phyloP scores from a whole-genome alignment of 169 alveolate species.

The Eimeria falciformis region DNA sequence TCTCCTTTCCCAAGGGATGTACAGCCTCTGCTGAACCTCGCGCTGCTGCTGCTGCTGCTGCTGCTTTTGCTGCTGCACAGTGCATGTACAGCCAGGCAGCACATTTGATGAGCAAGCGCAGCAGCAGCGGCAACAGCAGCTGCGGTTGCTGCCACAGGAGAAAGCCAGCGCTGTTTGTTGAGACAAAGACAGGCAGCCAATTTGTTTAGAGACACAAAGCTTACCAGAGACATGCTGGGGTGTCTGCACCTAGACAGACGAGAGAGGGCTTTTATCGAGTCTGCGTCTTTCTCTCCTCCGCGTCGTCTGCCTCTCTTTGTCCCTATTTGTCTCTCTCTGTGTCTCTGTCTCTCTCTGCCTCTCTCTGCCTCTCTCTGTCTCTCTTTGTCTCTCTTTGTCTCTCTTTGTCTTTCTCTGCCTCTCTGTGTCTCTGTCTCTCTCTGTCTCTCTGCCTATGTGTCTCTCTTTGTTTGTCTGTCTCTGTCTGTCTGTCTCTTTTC shows the following conservation, averaged over 20 bases:
- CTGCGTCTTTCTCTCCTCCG: too few species aligned
- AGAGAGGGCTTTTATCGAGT: too few species aligned
- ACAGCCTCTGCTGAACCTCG: neutral
- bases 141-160: neutral
- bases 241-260: neutral
- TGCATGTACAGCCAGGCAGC: neutral
- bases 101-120: neutral
- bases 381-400: too few species aligned
- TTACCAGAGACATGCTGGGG: neutral
- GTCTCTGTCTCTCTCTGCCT: too few species aligned
- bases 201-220: too few species aligned
- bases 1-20: neutral
- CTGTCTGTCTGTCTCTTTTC: slow-evolving; percentile 9
- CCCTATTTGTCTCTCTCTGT: too few species aligned
- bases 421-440: too few species aligned
- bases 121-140: slow-evolving; percentile 21
- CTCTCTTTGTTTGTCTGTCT: neutral
- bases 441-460: too few species aligned
- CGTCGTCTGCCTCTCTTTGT: too few species aligned
- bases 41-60: neutral
- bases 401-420: too few species aligned
- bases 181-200: too few species aligned
- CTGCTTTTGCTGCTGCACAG: neutral
- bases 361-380: too few species aligned
- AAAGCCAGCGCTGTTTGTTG: neutral